phyloP scores from a whole-genome alignment of 1,284 basidiomycete species.

The Ceratobasidium sp. region DNA sequence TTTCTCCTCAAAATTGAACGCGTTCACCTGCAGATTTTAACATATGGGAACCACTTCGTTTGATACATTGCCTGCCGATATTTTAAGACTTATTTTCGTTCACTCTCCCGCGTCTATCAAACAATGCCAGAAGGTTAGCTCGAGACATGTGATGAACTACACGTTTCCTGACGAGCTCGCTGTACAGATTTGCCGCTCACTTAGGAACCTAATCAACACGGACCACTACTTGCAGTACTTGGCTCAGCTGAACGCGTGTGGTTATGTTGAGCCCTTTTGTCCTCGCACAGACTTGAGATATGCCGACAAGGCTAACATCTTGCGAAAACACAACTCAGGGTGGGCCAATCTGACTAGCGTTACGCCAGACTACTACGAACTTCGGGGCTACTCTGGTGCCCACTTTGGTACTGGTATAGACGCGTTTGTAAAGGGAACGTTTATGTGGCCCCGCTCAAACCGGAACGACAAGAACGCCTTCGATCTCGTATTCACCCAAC shows the following conservation, averaged over 20 bases:
- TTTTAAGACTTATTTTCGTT: slow-evolving; percentile 18
- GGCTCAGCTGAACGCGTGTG: not conserved
- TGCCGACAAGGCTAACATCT: not conserved
- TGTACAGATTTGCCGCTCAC: slow-evolving; percentile 1
- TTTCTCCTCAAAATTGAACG: too few relatives aligned
- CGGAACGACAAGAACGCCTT: not conserved
- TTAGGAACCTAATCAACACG: not conserved
- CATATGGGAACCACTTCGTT: too few relatives aligned
- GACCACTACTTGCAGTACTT: slow-evolving; percentile 4
- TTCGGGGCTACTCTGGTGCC: too few relatives aligned
- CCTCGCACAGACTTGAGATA: slow-evolving; percentile 9
- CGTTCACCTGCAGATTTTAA: too few relatives aligned
- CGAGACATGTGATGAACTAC: not conserved
- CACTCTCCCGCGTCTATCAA: not conserved
- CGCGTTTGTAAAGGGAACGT: not conserved
- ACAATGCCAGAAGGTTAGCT: not conserved
- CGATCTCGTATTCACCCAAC: not conserved
- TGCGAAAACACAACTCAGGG: not conserved
- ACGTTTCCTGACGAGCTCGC: not conserved
- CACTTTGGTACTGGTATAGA: not conserved
- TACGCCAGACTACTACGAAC: not conserved
- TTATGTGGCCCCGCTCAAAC: too few relatives aligned
- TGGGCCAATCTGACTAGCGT: not conserved
- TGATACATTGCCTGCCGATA: not conserved
- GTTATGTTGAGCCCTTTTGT: slow-evolving; percentile 2